Evolutionary conservation across 176 grass and related monocot genomes (phyloP).

Genomic region (Juncus inflexus): DNA sequence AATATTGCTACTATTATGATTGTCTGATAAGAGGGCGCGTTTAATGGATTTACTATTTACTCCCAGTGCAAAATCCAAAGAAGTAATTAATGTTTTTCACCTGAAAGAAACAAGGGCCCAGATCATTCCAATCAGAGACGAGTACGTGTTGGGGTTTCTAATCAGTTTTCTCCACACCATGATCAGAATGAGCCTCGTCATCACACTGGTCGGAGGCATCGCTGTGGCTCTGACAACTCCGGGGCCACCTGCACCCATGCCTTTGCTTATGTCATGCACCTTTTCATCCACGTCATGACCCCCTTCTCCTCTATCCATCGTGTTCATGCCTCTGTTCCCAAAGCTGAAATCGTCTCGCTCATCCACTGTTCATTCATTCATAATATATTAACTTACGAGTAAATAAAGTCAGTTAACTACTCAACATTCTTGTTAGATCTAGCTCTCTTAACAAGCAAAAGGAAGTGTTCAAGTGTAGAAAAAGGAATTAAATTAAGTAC

Average conservation of each 20-base stretch:
- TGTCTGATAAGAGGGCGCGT: slow-evolving; percentile 21
- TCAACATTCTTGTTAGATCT: too few relatives aligned
- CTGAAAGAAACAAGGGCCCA: slow-evolving; percentile 97
- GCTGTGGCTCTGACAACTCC: slow-evolving; percentile 19
- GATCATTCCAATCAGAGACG: slow-evolving; percentile 83
- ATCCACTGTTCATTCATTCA: slow-evolving; percentile 44
- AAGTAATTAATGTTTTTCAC: slow-evolving; percentile 27
- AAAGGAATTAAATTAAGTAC: background rate
- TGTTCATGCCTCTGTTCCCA: slow-evolving; percentile 38
- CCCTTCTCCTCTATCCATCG: slow-evolving; percentile 42
- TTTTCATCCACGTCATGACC: slow-evolving; percentile 63
- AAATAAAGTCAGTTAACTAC: slow-evolving; percentile 7
- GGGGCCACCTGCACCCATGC: slow-evolving; percentile 5
- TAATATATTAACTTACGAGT: background rate
- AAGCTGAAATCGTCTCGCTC: slow-evolving; percentile 92
- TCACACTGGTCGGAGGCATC: slow-evolving; percentile 96
- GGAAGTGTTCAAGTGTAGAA: background rate
- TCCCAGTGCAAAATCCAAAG: background rate
- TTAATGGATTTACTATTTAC: slow-evolving; percentile 11
- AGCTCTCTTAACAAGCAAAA: background rate
- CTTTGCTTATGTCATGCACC: slow-evolving; percentile 27
- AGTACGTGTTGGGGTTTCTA: slow-evolving; percentile 98
- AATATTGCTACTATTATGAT: background rate
- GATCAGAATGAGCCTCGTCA: slow-evolving; percentile 95
- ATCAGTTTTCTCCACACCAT: slow-evolving; percentile 99